These are phyloP conservation scores for Lathyrus oleraceus DNA, from an alignment of 306 rosid genomes.

Conservation along the genomic window DNA sequence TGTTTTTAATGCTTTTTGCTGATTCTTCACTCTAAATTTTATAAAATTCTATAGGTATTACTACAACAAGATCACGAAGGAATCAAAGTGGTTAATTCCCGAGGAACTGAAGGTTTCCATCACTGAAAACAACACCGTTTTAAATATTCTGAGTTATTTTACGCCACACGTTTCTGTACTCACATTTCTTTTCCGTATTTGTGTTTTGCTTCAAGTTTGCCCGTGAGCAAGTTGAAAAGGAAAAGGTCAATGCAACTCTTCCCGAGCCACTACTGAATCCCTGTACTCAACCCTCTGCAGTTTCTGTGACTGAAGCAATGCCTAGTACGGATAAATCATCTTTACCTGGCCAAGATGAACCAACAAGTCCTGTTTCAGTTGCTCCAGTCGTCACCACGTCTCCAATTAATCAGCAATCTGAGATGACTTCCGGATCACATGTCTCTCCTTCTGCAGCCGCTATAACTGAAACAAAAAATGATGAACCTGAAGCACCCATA, in stretches of 20 bases:
- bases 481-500: slow-evolving; percentile 51
- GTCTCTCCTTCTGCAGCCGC: slow-evolving; percentile 55
- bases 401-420: slow-evolving; percentile 45
- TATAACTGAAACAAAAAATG: slow-evolving; percentile 41
- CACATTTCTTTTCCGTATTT: slow-evolving; percentile 34
- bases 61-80: slow-evolving; percentile 76
- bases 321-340: slow-evolving; percentile 51
- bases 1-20: slow-evolving; percentile 26
- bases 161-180: slow-evolving; percentile 4
- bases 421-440: slow-evolving; percentile 50
- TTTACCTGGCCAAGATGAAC: slow-evolving; percentile 47
- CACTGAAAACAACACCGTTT: slow-evolving; percentile 18
- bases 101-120: slow-evolving; percentile 79
- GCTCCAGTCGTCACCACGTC: slow-evolving; percentile 54
- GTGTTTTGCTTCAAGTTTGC: slow-evolving; percentile 63
- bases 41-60: slow-evolving; percentile 67
- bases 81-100: slow-evolving; percentile 90
- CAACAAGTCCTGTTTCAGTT: slow-evolving; percentile 67
- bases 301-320: slow-evolving; percentile 48
- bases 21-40: slow-evolving; percentile 10
- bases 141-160: slow-evolving; percentile 14
- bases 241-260: slow-evolving; percentile 48
- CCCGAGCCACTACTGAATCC: slow-evolving; percentile 38
- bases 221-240: slow-evolving; percentile 70
- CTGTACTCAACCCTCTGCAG: slow-evolving; percentile 48